phyloP scores from a whole-genome alignment of 768 basidiomycete genomes.

The Rhizopogon vulgaris region DNA sequence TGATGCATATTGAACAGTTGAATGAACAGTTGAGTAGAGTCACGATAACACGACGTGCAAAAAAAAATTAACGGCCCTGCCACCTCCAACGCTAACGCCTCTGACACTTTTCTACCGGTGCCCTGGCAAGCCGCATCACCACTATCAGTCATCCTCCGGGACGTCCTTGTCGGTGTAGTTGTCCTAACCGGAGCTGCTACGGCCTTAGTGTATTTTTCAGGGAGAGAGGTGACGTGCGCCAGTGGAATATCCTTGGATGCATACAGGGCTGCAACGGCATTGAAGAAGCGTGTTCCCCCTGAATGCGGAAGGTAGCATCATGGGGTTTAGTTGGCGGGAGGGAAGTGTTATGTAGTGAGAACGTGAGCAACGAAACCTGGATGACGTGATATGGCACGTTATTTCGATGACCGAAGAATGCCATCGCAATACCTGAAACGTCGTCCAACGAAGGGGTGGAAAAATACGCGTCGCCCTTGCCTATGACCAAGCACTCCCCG shows the following conservation, averaged over 20 bases:
- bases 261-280: conserved; percentile 23
- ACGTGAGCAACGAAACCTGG: conserved; percentile 30
- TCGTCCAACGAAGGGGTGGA: conserved; percentile 29
- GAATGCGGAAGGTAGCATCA: conserved; percentile 27
- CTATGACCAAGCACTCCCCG: conserved; percentile 26
- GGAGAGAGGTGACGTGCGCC: conserved; percentile 19
- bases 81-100: conserved; percentile 19
- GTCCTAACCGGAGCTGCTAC: conserved; percentile 29
- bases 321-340: conserved; percentile 19
- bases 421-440: conserved; percentile 23
- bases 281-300: conserved; percentile 26
- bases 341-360: conserved; percentile 20
- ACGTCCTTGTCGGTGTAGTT: conserved; percentile 22
- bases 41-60: neutral
- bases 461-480: conserved; percentile 23
- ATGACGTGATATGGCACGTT: neutral
- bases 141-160: conserved; percentile 21
- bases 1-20: neutral
- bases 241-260: conserved; percentile 13
- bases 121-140: conserved; percentile 27
- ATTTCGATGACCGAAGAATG: conserved; percentile 5
- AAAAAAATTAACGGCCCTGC: too few relatives aligned
- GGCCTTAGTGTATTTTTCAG: conserved; percentile 25
- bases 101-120: conserved; percentile 27
- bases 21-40: neutral